Evolutionary conservation across 257 asterid species (phyloP).

Genomic region (Verbascum thapsus): DNA sequence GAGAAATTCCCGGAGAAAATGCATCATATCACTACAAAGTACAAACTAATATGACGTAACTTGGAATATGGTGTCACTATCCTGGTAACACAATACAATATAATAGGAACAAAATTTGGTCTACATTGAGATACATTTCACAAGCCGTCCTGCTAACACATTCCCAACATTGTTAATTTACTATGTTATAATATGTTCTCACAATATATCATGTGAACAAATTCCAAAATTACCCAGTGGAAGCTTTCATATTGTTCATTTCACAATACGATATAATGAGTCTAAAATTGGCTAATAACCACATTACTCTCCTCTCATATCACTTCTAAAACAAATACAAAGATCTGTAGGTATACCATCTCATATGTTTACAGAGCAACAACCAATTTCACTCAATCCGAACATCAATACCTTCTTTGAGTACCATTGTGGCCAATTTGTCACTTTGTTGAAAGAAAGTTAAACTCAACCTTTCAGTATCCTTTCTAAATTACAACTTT

Average conservation of each 20-base stretch:
- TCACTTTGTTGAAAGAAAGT: not conserved
- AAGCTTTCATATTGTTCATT: not conserved
- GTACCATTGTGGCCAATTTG: too few relatives aligned
- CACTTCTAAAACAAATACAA: conserved; percentile 15
- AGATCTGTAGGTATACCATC: not conserved
- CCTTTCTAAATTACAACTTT: not conserved
- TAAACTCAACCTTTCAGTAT: not conserved
- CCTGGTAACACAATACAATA: conserved; percentile 11
- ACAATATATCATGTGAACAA: not conserved
- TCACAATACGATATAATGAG: not conserved
- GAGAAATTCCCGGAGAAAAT: conserved; percentile 14
- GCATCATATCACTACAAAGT: not conserved
- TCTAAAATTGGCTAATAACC: conserved; percentile 9
- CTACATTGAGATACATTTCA: not conserved
- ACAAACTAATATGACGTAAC: not conserved
- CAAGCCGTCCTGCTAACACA: not conserved
- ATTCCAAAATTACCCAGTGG: not conserved
- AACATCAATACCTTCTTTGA: not conserved
- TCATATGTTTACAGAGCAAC: not conserved
- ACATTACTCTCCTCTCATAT: conserved; percentile 7
- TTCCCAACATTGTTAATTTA: too few relatives aligned
- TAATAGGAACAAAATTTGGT: not conserved
- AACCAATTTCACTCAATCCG: not conserved
- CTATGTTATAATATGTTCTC: too few relatives aligned
- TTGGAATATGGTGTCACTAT: conserved; percentile 7